These are phyloP conservation scores for Leersia perrieri DNA, from an alignment of 176 grass and related monocot species.

Conservation along the genomic window DNA sequence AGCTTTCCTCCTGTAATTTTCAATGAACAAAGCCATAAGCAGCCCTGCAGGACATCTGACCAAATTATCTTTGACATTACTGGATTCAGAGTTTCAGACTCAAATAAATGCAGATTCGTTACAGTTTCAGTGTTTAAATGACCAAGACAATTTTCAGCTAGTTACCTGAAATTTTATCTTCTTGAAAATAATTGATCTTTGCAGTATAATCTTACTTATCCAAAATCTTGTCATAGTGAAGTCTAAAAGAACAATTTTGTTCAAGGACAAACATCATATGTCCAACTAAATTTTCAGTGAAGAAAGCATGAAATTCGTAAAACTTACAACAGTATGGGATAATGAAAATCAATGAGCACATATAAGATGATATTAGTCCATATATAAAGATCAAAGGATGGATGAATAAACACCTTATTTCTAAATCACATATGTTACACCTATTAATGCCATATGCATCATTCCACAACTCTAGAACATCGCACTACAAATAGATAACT, in stretches of 20 bases:
- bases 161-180: not conserved
- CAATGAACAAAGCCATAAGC: not conserved
- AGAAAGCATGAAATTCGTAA: no score
- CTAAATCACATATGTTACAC: no score
- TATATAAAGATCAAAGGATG: not conserved
- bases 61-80: not conserved
- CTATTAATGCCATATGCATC: not conserved
- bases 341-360: not conserved
- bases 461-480: not conserved
- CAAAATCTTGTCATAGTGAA: not conserved
- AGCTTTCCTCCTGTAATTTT: not conserved
- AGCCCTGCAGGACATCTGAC: not conserved
- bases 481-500: not conserved
- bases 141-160: not conserved
- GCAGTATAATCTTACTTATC: not conserved
- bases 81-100: not conserved
- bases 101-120: not conserved
- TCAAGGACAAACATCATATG: no score
- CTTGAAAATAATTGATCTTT: not conserved
- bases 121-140: not conserved
- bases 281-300: no score
- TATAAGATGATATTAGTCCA: not conserved
- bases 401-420: no score
- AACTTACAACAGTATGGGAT: no score
- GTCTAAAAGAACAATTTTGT: not conserved